Conservation (phyloP, 805 yeast species). For the Schwanniomyces occidentalis region DNA sequence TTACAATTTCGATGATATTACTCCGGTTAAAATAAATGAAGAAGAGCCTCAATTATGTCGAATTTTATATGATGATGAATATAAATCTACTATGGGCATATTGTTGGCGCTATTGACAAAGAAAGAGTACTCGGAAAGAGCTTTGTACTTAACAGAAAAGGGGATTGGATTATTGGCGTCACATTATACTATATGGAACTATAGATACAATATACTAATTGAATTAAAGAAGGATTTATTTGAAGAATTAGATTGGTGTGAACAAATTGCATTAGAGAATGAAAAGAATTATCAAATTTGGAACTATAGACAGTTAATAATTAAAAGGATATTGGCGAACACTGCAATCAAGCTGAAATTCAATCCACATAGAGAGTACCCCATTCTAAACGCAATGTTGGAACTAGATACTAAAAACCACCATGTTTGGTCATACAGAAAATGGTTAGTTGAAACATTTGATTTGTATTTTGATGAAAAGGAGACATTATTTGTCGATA, state of each 20-base stretch:
- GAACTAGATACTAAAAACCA: slow-evolving; percentile 85
- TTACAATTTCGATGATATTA: slow-evolving; percentile 43
- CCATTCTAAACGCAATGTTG: slow-evolving; percentile 66
- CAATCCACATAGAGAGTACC: slow-evolving; percentile 56
- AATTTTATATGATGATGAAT: slow-evolving; percentile 73
- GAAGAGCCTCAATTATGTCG: slow-evolving; percentile 55
- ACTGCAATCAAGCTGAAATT: slow-evolving; percentile 20
- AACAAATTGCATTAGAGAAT: slow-evolving; percentile 67
- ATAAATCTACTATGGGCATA: slow-evolving; percentile 58
- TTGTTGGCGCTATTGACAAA: slow-evolving; percentile 58
- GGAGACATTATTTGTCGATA: slow-evolving; percentile 55
- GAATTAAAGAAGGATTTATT: slow-evolving; percentile 37
- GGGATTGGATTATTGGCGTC: slow-evolving; percentile 77
- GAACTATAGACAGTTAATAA: slow-evolving; percentile 80
- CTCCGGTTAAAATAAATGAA: slow-evolving; percentile 42
- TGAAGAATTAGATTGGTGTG: slow-evolving; percentile 78
- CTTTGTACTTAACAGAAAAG: slow-evolving; percentile 61
- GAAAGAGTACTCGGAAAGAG: slow-evolving; percentile 69
- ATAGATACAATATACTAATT: slow-evolving; percentile 54
- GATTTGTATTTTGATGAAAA: slow-evolving; percentile 40
- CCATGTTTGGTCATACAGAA: slow-evolving; percentile 93
- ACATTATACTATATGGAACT: slow-evolving; percentile 89
- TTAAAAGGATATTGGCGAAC: slow-evolving; percentile 34
- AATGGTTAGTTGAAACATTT: slow-evolving; percentile 73
- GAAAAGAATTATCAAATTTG: slow-evolving; percentile 97